Base-by-base conservation (phyloP, 2,329 filamentous ascomycete genomes). In the Hypoxylon sp. region DNA sequence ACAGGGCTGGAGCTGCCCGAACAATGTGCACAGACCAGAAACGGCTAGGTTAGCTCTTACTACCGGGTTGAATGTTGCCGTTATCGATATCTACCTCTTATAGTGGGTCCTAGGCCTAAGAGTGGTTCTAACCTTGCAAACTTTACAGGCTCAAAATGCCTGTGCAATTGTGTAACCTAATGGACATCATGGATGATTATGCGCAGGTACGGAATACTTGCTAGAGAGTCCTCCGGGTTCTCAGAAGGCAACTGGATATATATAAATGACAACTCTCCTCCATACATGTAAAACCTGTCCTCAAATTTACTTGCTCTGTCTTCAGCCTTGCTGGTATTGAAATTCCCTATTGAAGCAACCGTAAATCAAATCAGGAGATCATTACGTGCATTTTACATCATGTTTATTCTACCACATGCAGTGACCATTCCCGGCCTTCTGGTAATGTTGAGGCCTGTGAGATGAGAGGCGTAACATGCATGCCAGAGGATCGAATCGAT, bases 201-300 rank as follows among this genome's bases (percentile, higher is more conserved):
- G 31, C 52, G 13, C 32, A 65, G 35, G 29, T 31, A 37, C n/a
- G 10, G 13, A 60, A 42, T 17, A 42, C 27, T 31, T n/a, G 29
- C 17, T 3, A 11, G n/a, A 48, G 32, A 65, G 70, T 63, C 70
- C 70, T 72, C 72, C 65, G 65, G 72, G 72, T 73, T 68, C 72
- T 68, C 70, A 55, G 19, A 17, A 35, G 10, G 44, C 29, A 57
- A 35, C 17, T 62, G 24, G 44, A 65, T 72, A 72, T 72, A 65
- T 72, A 72, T 72, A 73, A 71, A 67, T 62, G 35, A 15, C 47
- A 46, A 48, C 42, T 37, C 50, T 65, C 60, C 51, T 63, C 32
- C 51, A 51, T 66, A n/a, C n/a, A n/a, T n/a, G n/a, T n/a, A 35
- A 37, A 44, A 62, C 21, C n/a, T 56, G 47, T 51, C 50, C 7